Percentiles rank a stretch among this genome's conserved stretches.
Conservation (phyloP, 148 eudicot genomes). For the Vaccinium corymbosum region DNA sequence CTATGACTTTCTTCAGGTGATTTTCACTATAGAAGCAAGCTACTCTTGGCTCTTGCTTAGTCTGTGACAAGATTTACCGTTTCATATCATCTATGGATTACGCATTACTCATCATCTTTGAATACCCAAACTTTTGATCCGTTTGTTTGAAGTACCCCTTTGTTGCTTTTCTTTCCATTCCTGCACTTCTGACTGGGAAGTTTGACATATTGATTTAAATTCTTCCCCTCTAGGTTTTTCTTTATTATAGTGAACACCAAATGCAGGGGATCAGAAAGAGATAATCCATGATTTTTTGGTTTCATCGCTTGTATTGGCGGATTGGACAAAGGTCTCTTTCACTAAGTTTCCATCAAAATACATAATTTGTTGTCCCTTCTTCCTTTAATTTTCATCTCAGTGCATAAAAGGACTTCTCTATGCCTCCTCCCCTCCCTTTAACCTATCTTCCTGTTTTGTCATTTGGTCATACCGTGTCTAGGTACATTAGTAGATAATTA, state of each 20-base stretch:
- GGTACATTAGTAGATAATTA: not conserved
- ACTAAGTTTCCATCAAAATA: not conserved
- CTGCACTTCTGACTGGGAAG: not conserved
- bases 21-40: slow-evolving; percentile 1
- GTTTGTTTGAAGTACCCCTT: not conserved
- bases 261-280: not conserved
- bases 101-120: not conserved
- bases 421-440: not conserved
- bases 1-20: slow-evolving; percentile 93
- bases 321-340: not conserved
- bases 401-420: not conserved
- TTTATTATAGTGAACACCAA: not conserved
- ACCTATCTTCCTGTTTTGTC: not conserved
- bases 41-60: not conserved
- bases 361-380: not conserved
- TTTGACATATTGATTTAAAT: not conserved
- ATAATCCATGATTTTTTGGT: not conserved
- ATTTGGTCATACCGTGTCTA: not conserved
- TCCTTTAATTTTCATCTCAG: not conserved
- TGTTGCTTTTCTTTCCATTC: not conserved
- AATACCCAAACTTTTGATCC: not conserved
- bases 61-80: not conserved
- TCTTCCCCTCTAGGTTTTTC: not conserved
- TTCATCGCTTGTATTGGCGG: not conserved
- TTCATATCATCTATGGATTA: not conserved